Conservation (phyloP, 441 rosid genomes). For the Eruca vesicaria region DNA sequence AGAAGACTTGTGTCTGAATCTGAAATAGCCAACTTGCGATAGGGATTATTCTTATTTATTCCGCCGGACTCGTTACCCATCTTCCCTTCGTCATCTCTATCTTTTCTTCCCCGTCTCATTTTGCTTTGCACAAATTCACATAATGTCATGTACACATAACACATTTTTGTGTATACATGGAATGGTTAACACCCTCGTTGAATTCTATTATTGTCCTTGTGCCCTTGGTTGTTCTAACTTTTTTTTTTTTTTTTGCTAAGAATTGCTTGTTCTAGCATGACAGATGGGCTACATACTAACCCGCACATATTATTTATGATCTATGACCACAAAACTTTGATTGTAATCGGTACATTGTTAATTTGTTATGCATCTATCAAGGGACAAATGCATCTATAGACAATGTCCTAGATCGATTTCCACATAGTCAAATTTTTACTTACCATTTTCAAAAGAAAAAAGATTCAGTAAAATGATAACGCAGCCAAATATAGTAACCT, state of each 20-base stretch:
- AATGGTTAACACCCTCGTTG: not conserved
- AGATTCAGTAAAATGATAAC: not conserved
- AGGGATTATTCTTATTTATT: slow-evolving; percentile 16
- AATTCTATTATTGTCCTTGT: not conserved
- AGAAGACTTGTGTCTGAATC: slow-evolving; percentile 26
- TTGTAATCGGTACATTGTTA: not conserved
- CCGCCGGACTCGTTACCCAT: slow-evolving; percentile 18
- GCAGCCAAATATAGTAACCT: not conserved
- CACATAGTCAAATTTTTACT: not conserved
- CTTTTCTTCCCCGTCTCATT: slow-evolving; percentile 18
- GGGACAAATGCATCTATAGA: not conserved
- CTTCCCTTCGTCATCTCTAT: slow-evolving; percentile 19
- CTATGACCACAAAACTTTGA: not conserved
- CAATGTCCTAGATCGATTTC: not conserved
- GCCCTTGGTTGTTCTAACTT: not conserved
- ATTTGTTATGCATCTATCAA: not conserved
- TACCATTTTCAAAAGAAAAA: not conserved
- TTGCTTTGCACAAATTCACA: not conserved
- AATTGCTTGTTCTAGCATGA: not conserved
- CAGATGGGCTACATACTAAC: slow-evolving; percentile 12
- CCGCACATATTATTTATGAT: slow-evolving; percentile 1
- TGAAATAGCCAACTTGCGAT: slow-evolving; percentile 27
- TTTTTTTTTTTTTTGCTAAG: no score
- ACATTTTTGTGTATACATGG: not conserved
- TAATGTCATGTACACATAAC: not conserved